These are phyloP conservation scores for Marchantia paleacea DNA, from an alignment of 225 moss, liverwort and hornwort genomes.

Conservation along the genomic window DNA sequence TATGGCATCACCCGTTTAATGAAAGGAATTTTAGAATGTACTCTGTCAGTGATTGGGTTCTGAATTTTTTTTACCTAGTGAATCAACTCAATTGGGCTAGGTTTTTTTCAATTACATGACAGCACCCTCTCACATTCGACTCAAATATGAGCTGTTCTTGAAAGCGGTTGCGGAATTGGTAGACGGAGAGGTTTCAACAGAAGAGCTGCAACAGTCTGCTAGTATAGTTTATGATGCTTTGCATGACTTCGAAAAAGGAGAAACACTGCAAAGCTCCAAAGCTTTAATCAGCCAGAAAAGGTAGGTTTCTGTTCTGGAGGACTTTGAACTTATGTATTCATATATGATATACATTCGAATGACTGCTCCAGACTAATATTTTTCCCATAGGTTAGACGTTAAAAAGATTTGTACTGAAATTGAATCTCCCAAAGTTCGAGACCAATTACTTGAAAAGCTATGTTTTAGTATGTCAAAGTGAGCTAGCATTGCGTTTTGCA, in stretches of 20 bases:
- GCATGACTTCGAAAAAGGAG: constrained; percentile 51
- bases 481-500: too few relatives aligned
- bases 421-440: too few relatives aligned
- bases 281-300: constrained; percentile 48
- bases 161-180: constrained; percentile 71
- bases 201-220: constrained; percentile 89
- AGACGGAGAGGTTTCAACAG: constrained; percentile 77
- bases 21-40: not conserved
- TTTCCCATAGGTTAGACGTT: too few relatives aligned
- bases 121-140: constrained; percentile 78
- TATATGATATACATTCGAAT: too few relatives aligned
- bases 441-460: too few relatives aligned
- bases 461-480: too few relatives aligned
- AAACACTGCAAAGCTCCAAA: constrained; percentile 24
- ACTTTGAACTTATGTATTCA: too few relatives aligned
- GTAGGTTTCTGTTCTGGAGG: constrained; percentile 27
- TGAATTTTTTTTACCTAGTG: not conserved
- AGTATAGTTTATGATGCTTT: constrained; percentile 67
- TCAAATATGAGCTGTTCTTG: constrained; percentile 76
- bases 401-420: too few relatives aligned
- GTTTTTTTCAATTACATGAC: constrained; percentile 8
- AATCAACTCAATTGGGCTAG: too few relatives aligned
- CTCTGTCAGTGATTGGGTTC: too few relatives aligned
- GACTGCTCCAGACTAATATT: too few relatives aligned
- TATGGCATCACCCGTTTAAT: constrained; percentile 17